Conservation (phyloP, 2,329 filamentous ascomycete genomes). For the Colletotrichum sp. region DNA sequence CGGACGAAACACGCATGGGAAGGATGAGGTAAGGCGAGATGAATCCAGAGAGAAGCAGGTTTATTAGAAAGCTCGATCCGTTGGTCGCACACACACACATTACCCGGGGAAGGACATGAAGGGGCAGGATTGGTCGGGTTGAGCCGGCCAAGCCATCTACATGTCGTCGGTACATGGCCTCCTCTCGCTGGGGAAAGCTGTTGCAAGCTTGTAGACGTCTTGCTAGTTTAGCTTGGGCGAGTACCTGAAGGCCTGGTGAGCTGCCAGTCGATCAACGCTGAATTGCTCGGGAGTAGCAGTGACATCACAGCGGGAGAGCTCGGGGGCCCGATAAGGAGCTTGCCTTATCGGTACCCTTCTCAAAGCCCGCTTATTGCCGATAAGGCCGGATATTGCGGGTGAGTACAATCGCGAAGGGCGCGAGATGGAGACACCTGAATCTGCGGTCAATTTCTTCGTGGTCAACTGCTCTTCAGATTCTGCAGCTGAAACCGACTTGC, state of each 20-base stretch:
- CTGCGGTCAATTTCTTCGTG: background rate
- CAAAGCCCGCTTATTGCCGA: background rate
- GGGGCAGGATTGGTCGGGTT: background rate
- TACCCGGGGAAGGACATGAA: background rate
- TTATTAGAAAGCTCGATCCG: background rate
- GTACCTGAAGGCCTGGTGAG: background rate
- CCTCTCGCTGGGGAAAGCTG: background rate
- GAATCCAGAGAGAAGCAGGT: background rate
- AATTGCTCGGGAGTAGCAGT: background rate
- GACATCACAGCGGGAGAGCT: constrained; percentile 7
- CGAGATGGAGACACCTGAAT: background rate
- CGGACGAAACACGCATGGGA: background rate
- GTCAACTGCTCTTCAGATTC: background rate
- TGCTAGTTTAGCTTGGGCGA: background rate
- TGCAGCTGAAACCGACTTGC: background rate
- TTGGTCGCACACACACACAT: background rate
- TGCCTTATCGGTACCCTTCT: background rate
- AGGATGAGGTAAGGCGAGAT: background rate
- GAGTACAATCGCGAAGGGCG: background rate
- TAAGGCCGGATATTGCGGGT: background rate
- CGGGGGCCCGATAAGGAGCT: background rate
- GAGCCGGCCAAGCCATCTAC: background rate
- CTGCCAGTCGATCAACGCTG: background rate
- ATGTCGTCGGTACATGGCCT: background rate
- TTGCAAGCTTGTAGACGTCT: background rate